Base-by-base conservation (phyloP, 305 asterid species). In the Fraxinus dipetala region DNA sequence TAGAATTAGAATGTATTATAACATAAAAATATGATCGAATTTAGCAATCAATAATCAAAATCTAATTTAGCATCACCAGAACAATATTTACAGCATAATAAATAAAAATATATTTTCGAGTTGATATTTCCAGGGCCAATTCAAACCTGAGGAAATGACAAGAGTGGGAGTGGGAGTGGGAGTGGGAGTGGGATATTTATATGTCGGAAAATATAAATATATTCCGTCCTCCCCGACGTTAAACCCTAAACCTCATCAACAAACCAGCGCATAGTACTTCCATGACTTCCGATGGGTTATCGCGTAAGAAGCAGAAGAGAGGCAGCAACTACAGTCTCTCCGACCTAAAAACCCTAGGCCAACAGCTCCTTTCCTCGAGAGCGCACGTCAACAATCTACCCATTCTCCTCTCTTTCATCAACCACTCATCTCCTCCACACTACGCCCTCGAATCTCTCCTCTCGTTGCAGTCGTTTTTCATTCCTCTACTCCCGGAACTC, bases 381-480 rank as follows among this genome's bases (percentile, higher is more conserved):
- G 89, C 90, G 4, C 92, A 93, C 89, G 70, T 91, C 81, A 93
- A 95, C 86, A 91, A 95, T 77, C 94, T 93, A 28, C 93, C 95
- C 1, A 67, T 87, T 38, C 96, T 95, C 38, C 92, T 95, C 78
- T 63, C 81, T 59, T 91, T 84, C 83, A 85, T 93, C 82, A 85
- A 81, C 45, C 88, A 90, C 6, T 20, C 85, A 6, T 87, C 91
- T 40, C 88, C 94, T 34, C 94, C 93, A 0, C 90, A 87, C 51
- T 79, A 84, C 80, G 91, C 88, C 70, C 88, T 94, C 10, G 98
- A 93, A 76, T 85, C 95, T 22, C 87, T 95, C 63, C 93, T 95
- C 74, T 90, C 99, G 0, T 90, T 95, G 77, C 99, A 95, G 32
- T 90, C 98, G 0, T 93, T 93, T 85, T 95, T 95, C 89, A 89